These are phyloP conservation scores for Paramecium bursaria DNA, from an alignment of 73 alveolate species.

Conservation along the genomic window DNA sequence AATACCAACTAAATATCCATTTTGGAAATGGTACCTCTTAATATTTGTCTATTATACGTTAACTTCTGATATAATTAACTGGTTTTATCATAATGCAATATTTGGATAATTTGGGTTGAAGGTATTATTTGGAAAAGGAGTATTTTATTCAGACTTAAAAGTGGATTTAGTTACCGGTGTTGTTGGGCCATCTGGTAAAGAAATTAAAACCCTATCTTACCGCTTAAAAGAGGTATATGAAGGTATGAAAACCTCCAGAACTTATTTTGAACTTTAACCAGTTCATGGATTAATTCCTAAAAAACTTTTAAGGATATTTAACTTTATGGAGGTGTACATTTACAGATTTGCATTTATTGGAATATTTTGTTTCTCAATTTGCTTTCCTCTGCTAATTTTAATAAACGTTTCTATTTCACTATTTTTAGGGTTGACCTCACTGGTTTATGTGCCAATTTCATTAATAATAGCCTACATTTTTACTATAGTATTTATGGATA, in stretches of 20 bases:
- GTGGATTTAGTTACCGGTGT: background rate
- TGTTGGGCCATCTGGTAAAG: background rate
- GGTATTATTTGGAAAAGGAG: background rate
- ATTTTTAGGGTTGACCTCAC: constrained; percentile 1
- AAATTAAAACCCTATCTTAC: too few relatives aligned
- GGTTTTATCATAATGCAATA: constrained; percentile 6
- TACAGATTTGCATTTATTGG: constrained; percentile 38
- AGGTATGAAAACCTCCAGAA: constrained; percentile 20
- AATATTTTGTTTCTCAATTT: background rate
- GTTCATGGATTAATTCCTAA: constrained; percentile 42
- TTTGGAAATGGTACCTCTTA: background rate
- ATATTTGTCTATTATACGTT: background rate
- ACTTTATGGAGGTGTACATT: constrained; percentile 26
- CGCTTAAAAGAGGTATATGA: background rate
- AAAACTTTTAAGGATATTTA: background rate
- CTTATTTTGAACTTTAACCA: background rate
- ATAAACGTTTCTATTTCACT: background rate
- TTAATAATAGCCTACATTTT: too few relatives aligned
- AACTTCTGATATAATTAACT: constrained; percentile 5
- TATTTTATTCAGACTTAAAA: constrained; percentile 9
- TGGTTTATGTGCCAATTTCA: background rate
- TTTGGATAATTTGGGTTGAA: constrained; percentile 3
- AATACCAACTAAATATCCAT: background rate
- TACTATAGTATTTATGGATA: too few relatives aligned
- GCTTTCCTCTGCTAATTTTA: background rate